Conservation (phyloP, 1,284 basidiomycete species). For the Puccinia coronata region DNA sequence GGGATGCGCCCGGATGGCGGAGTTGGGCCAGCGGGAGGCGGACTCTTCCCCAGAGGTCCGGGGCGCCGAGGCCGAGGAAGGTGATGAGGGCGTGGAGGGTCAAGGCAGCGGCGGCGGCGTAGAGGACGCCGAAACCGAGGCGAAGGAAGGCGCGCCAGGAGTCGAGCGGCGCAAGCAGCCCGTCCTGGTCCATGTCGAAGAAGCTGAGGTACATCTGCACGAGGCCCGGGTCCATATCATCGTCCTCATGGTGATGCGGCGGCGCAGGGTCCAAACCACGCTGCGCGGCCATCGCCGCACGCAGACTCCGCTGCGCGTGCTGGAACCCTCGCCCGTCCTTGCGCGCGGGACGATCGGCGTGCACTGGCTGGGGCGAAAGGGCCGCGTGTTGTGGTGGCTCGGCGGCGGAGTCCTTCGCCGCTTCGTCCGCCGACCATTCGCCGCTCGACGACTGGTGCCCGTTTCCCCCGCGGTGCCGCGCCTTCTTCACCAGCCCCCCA, state of each 20-base stretch:
- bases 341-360: too few relatives aligned
- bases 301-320: conserved; percentile 10
- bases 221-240: conserved; percentile 18
- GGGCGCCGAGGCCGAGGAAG: conserved; percentile 13
- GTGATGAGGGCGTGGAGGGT: conserved; percentile 3
- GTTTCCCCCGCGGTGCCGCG: neutral
- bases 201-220: conserved; percentile 23
- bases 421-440: neutral
- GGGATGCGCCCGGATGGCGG: neutral
- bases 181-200: conserved; percentile 30
- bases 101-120: neutral
- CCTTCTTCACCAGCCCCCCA: conserved; percentile 6
- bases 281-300: neutral
- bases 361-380: too few relatives aligned
- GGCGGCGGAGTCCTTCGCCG: neutral
- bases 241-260: too few relatives aligned
- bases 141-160: conserved; percentile 24
- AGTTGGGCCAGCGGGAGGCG: neutral
- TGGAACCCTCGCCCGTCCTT: neutral
- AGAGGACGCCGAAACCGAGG: conserved; percentile 23
- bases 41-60: neutral
- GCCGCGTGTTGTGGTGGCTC: neutral
- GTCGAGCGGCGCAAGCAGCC: conserved; percentile 21
- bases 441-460: neutral
- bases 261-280: neutral